phyloP scores from a whole-genome alignment of 371 early-diverging fungal species.

The Mortierella polycephala region DNA sequence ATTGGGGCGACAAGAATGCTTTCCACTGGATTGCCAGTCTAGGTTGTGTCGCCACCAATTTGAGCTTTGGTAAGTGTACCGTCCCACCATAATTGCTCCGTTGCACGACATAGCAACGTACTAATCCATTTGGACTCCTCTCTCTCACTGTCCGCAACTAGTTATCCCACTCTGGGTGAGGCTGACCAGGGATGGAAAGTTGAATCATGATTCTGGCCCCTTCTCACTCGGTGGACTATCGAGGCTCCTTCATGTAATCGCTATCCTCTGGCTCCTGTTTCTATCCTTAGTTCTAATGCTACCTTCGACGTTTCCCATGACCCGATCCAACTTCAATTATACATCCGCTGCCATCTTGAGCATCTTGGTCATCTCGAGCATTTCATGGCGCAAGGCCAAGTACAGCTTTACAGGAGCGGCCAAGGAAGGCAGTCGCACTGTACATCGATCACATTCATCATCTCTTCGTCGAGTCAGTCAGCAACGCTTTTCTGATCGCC shows the following conservation, averaged over 20 bases:
- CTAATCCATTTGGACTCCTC: not conserved
- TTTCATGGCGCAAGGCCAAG: conserved; percentile 37
- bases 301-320: conserved; percentile 28
- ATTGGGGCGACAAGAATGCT: conserved; percentile 39
- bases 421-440: conserved; percentile 32
- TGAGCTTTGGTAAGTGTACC: conserved; percentile 27
- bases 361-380: conserved; percentile 8
- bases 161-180: conserved; percentile 37
- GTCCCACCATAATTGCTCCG: no score
- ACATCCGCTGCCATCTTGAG: conserved; percentile 2
- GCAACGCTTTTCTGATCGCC: not conserved
- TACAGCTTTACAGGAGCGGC: conserved; percentile 41
- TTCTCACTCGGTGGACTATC: conserved; percentile 25
- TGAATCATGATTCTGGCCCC: conserved; percentile 20
- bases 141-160: not conserved
- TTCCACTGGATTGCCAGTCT: conserved; percentile 42
- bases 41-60: conserved; percentile 31
- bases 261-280: conserved; percentile 35
- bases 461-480: not conserved
- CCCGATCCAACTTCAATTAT: conserved; percentile 41
- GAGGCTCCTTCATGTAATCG: conserved; percentile 11
- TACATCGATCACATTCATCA: conserved; percentile 4
- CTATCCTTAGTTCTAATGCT: conserved; percentile 32
- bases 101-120: not conserved
- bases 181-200: conserved; percentile 24